A percentile compares a stretch with the other conserved stretches of the same genome.
These are phyloP conservation scores for Arabidopsis suecica DNA, from an alignment of 345 rosid species.

Conservation along the genomic window DNA sequence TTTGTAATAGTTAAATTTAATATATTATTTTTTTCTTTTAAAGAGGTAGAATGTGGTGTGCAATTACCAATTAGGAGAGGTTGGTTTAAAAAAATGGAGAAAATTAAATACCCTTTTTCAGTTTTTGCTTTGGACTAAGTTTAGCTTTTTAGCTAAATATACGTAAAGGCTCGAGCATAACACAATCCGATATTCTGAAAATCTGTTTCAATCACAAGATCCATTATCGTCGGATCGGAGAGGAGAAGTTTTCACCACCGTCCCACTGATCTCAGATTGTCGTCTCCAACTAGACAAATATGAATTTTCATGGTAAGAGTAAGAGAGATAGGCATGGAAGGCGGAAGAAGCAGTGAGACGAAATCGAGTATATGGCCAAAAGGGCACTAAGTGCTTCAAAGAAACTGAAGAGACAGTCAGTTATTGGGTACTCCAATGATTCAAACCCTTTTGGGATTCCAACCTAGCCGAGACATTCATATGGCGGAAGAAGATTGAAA, in stretches of 20 bases:
- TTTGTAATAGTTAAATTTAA: too few species aligned
- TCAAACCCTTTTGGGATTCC: slow-evolving; percentile 94
- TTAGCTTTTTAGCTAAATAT: neutral
- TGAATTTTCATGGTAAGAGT: slow-evolving; percentile 39
- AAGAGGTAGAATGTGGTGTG: too few species aligned
- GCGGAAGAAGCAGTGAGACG: slow-evolving; percentile 48
- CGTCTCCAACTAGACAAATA: neutral
- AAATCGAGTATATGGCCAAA: slow-evolving; percentile 74
- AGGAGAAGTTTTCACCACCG: neutral
- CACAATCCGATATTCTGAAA: neutral
- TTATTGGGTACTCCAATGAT: slow-evolving; percentile 86
- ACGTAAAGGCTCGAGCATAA: neutral
- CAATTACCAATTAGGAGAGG: too few species aligned
- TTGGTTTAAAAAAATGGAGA: too few species aligned
- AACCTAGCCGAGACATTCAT: slow-evolving; percentile 85
- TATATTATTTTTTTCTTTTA: too few species aligned
- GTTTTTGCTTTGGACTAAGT: neutral
- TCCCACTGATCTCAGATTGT: slow-evolving; percentile 3
- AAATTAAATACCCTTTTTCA: too few species aligned
- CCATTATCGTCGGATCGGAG: neutral
- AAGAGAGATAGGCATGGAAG: slow-evolving; percentile 3
- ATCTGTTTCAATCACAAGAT: neutral
- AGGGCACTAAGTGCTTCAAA: slow-evolving; percentile 77
- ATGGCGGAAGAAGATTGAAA: slow-evolving; percentile 89
- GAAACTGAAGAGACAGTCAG: slow-evolving; percentile 71